Percentiles rank a stretch among this genome's conserved stretches.
Conservation (phyloP, 495 filamentous ascomycete genomes). For the Mycothermus thermophilus region DNA sequence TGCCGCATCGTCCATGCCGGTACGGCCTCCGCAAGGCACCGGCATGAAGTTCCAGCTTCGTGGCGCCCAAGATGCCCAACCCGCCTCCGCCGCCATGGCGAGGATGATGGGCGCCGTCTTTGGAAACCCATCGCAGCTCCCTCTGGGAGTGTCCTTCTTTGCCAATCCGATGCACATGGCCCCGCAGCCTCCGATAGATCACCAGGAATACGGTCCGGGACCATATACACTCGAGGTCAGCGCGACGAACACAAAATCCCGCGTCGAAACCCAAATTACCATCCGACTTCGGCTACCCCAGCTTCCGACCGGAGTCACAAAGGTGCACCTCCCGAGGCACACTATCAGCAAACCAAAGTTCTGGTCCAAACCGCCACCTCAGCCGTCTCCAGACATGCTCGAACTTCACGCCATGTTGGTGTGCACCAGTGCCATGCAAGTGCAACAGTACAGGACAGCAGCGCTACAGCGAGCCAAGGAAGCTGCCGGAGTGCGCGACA, state of each 20-base stretch:
- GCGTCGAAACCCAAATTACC: slow-evolving; percentile 89
- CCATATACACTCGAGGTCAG: slow-evolving; percentile 5
- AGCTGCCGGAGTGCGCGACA: slow-evolving; percentile 7
- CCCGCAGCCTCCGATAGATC: background rate
- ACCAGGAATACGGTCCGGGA: slow-evolving; percentile 1
- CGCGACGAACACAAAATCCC: slow-evolving; percentile 46
- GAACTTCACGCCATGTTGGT: slow-evolving; percentile 72
- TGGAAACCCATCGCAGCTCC: background rate
- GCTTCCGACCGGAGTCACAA: slow-evolving; percentile 57
- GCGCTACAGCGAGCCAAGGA: slow-evolving; percentile 52
- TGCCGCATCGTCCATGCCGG: background rate
- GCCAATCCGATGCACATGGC: background rate
- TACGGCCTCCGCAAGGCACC: slow-evolving; percentile 1
- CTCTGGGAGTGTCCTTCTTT: slow-evolving; percentile 1
- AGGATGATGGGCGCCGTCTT: background rate
- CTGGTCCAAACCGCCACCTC: slow-evolving; percentile 49
- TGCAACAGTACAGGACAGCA: slow-evolving; percentile 43
- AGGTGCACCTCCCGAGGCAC: slow-evolving; percentile 70
- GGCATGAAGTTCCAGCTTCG: slow-evolving; percentile 5
- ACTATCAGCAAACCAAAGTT: slow-evolving; percentile 88
- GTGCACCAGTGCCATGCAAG: slow-evolving; percentile 85
- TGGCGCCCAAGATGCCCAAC: slow-evolving; percentile 1
- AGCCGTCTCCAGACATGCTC: slow-evolving; percentile 52
- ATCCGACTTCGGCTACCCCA: slow-evolving; percentile 62
- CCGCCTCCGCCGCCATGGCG: background rate